A percentile compares a stretch with the other conserved stretches of the same genome.
These are phyloP conservation scores for Cyclostephanos tholiformis DNA, from an alignment of 108 stramenopile genomes.

Conservation along the genomic window DNA sequence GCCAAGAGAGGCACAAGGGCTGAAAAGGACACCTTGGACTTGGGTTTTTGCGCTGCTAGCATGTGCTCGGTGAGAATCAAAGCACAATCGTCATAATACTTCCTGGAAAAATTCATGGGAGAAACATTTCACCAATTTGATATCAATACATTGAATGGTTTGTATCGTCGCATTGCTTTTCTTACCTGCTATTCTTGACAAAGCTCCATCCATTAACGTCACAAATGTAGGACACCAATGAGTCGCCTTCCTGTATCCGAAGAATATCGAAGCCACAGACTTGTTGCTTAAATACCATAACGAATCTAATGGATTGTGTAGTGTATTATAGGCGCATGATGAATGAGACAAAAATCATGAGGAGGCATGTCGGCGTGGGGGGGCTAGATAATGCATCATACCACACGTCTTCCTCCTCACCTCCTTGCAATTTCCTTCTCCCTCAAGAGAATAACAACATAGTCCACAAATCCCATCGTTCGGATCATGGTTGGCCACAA, in stretches of 20 bases:
- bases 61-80: slow-evolving; percentile 92
- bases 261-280: slow-evolving; percentile 99
- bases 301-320: slow-evolving; percentile 49
- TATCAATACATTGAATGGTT: not conserved
- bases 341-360: not conserved
- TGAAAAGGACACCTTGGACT: slow-evolving; percentile 63
- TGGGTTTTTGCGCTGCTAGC: slow-evolving; percentile 82
- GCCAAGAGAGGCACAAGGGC: slow-evolving; percentile 80
- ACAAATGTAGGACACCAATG: slow-evolving; percentile 91
- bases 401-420: not conserved
- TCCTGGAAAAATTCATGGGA: slow-evolving; percentile 46
- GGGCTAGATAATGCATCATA: not conserved
- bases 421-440: slow-evolving; percentile 95
- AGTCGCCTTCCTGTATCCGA: slow-evolving; percentile 66
- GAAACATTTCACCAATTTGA: not conserved
- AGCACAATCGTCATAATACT: slow-evolving; percentile 97
- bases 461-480: not conserved
- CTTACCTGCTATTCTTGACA: slow-evolving; percentile 90
- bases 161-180: slow-evolving; percentile 1
- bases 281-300: slow-evolving; percentile 91
- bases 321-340: not conserved
- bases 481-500: not conserved
- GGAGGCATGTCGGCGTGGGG: not conserved
- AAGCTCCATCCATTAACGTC: slow-evolving; percentile 99
- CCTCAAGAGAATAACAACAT: slow-evolving; percentile 20